Evolutionary conservation across 2,329 filamentous ascomycete genomes (phyloP).

Genomic region (Pyrenophora graminea): DNA sequence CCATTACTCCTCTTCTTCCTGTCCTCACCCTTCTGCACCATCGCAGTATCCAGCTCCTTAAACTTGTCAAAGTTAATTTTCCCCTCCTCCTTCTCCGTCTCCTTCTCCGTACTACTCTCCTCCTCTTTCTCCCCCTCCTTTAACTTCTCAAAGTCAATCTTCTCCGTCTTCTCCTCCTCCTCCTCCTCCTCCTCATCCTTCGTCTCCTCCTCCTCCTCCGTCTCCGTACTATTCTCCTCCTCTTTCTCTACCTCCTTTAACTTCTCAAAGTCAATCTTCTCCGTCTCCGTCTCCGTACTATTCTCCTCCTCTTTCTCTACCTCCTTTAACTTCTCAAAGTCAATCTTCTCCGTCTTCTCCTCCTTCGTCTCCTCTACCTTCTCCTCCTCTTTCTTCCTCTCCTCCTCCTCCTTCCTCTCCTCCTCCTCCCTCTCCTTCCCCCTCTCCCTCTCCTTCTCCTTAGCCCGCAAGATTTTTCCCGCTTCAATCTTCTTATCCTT

Average conservation of each 20-base stretch:
- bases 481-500: conserved; percentile 3
- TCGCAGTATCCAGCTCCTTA: neutral
- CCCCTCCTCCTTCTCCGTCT: conserved; percentile 15
- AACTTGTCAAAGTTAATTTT: conserved; percentile 12
- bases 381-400: conserved; percentile 7
- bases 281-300: neutral
- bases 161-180: neutral
- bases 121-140: conserved; percentile 4
- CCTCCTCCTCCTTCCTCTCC: neutral
- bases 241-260: conserved; percentile 7
- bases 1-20: conserved; percentile 2
- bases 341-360: conserved; percentile 17
- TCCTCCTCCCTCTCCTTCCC: too few relatives aligned
- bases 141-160: conserved; percentile 12
- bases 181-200: conserved; percentile 1
- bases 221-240: neutral
- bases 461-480: too few relatives aligned
- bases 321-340: conserved; percentile 11
- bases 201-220: conserved; percentile 7
- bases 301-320: neutral
- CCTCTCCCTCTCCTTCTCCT: too few relatives aligned
- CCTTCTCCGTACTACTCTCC: neutral
- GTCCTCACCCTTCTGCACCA: neutral
- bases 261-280: conserved; percentile 14
- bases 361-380: conserved; percentile 14